Conservation (phyloP, 2,329 filamentous ascomycete genomes). For the Exophiala sp. region DNA sequence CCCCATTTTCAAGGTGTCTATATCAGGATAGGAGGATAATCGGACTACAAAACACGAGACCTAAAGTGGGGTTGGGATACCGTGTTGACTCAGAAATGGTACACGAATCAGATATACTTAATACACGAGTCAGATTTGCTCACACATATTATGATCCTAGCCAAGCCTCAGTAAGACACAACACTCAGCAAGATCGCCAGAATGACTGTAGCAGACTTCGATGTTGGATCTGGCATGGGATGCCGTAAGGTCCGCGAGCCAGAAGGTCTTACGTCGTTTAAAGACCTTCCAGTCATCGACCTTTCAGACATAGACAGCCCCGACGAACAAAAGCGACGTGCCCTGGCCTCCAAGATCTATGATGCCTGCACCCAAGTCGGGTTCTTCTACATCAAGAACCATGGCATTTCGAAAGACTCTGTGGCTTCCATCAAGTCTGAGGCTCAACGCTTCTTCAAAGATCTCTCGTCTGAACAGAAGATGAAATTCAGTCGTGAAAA, state of each 20-base stretch:
- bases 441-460: not conserved
- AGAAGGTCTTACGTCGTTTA: not conserved
- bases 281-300: not conserved
- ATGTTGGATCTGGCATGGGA: not conserved
- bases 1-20: no score
- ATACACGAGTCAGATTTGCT: not conserved
- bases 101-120: no score
- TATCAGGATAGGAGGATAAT: no score
- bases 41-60: no score
- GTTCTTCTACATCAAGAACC: conserved; percentile 27
- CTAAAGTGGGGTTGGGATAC: no score
- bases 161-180: not conserved
- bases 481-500: not conserved
- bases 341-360: not conserved
- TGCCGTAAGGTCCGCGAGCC: not conserved
- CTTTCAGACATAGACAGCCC: not conserved
- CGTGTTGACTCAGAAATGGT: no score
- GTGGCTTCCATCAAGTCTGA: conserved; percentile 6
- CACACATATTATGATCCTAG: not conserved
- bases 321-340: not conserved
- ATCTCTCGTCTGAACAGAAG: not conserved
- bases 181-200: not conserved
- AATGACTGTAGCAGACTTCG: not conserved
- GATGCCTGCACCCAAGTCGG: conserved; percentile 20
- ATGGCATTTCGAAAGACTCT: conserved; percentile 20